Conservation (phyloP, 345 rosid species). For the Citrus mangshanensis region DNA sequence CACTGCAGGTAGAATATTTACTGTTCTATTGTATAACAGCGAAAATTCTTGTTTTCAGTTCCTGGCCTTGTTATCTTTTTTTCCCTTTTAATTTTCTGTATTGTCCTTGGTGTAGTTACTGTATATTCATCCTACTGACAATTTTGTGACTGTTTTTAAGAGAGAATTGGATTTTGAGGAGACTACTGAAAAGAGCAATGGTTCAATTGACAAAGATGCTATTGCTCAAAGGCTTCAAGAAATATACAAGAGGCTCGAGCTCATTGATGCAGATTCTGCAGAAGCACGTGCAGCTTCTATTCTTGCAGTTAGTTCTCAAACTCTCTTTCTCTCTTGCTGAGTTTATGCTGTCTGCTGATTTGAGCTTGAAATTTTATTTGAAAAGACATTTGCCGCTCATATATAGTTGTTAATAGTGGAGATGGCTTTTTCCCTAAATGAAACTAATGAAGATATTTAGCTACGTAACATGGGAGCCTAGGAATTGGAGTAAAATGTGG, state of each 20-base stretch:
- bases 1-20: constrained; percentile 55
- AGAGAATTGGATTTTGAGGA: constrained; percentile 65
- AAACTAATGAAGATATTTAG: background rate
- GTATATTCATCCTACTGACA: constrained; percentile 21
- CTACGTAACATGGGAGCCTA: background rate
- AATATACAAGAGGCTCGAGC: constrained; percentile 92
- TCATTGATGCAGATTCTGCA: constrained; percentile 89
- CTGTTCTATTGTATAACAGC: background rate
- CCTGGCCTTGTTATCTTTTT: constrained; percentile 3
- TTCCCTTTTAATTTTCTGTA: background rate
- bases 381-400: background rate
- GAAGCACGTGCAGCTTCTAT: constrained; percentile 97
- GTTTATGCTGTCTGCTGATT: background rate
- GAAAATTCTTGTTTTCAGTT: constrained; percentile 12
- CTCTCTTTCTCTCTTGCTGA: constrained; percentile 7
- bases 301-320: constrained; percentile 68
- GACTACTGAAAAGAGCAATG: constrained; percentile 49
- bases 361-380: constrained; percentile 4
- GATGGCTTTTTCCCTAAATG: background rate
- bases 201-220: constrained; percentile 53
- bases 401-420: background rate
- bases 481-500: background rate
- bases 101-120: background rate
- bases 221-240: constrained; percentile 68
- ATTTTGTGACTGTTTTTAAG: constrained; percentile 37